Base-by-base conservation (phyloP, 1,284 basidiomycete species). In the Ganoderma sinense region DNA sequence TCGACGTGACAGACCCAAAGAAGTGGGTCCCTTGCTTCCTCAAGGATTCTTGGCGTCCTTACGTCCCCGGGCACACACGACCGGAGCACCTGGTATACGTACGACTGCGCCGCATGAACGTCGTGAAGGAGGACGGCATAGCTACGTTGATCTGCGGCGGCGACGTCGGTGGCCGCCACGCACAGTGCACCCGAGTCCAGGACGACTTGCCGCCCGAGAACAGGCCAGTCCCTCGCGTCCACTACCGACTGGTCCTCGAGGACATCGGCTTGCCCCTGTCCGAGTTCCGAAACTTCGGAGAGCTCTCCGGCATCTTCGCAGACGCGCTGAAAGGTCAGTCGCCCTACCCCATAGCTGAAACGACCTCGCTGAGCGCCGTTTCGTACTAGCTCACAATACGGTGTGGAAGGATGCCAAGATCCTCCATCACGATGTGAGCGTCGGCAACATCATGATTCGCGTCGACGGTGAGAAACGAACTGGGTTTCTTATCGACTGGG, bases 381-480 rank as follows among this genome's bases (percentile, higher is more conserved):
- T 3, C 1, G 11, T 26, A 11, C 1, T 45, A 45, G 43, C 43
- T 14, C 43, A 45, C 18, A 18, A 36, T 18, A 1, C 16, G 1
- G 71, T 63, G 1, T 65, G 63, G 66, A 33, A 51, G 10, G 11
- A 45, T 0, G 68, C 63, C 2, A 14, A 29, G 1, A 31, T 71
- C 3, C 48, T 71, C 1, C 70, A 71, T 39, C 62, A 68, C 3
- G 68, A 71, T n/a, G 55, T 71, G 43, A 69, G 67, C n/a, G 36
- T 60, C 20, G 65, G 62, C 1, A 71, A 69, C 11, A 71, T 71
- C 59, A 51, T 71, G 33, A 33, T 33, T 7, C 33, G 33, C 33
- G 33, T 33, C 33, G 33, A 33, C 6, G 43, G 8, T 4, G 0
- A 33, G 33, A 33, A 33, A 33, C 33, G 33, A 33, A 33, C 33